These are phyloP conservation scores for Phyllosticta citriasiana DNA, from an alignment of 2,329 filamentous ascomycete species.

Conservation along the genomic window DNA sequence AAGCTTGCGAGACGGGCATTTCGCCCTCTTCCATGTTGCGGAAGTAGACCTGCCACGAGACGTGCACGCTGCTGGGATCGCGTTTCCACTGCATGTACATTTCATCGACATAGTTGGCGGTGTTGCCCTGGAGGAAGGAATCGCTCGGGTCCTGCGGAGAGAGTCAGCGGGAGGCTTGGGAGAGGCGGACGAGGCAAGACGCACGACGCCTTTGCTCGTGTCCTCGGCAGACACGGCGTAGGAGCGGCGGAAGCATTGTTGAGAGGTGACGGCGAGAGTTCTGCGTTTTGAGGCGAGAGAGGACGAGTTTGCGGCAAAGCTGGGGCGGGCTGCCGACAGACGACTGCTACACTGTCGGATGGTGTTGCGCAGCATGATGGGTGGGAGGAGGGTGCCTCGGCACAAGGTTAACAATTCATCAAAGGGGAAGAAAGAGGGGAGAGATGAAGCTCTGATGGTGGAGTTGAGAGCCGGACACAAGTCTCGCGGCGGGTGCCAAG, in stretches of 20 bases:
- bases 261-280: conserved; percentile 36
- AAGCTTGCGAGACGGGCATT: conserved; percentile 95
- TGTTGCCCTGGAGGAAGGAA: conserved; percentile 92
- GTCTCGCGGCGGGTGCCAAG: not conserved
- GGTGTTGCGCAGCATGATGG: conserved; percentile 62
- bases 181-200: conserved; percentile 20
- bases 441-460: not conserved
- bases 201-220: conserved; percentile 51
- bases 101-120: conserved; percentile 98
- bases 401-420: conserved; percentile 10
- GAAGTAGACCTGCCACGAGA: conserved; percentile 99
- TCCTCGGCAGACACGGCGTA: conserved; percentile 53
- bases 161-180: conserved; percentile 18
- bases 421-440: not conserved
- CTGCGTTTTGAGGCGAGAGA: conserved; percentile 39
- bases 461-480: no score
- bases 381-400: conserved; percentile 18
- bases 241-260: conserved; percentile 36
- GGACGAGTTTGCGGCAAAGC: conserved; percentile 34
- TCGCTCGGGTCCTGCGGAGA: conserved; percentile 66
- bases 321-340: conserved; percentile 43
- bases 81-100: conserved; percentile 99
- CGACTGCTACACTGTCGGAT: conserved; percentile 55
- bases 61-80: conserved; percentile 85
- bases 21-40: conserved; percentile 97